Percentiles rank a stretch among this genome's conserved stretches.
Conservation (phyloP, 2,329 filamentous ascomycete species). For the Nothomitra cinnamomea region DNA sequence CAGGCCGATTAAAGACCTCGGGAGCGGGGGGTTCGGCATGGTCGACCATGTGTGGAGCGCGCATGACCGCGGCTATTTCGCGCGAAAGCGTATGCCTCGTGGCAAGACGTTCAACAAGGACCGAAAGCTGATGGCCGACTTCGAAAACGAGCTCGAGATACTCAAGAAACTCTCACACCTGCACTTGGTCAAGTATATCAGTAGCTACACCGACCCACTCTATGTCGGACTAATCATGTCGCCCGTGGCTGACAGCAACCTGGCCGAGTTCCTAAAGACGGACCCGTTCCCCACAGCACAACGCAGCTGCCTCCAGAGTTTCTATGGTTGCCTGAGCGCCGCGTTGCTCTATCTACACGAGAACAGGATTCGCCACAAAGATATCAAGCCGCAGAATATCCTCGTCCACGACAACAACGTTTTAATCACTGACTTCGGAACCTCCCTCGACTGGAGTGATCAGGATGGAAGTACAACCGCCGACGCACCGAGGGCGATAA, state of each 20-base stretch:
- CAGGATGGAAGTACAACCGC: constrained; percentile 8
- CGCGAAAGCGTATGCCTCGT: constrained; percentile 17
- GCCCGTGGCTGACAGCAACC: constrained; percentile 12
- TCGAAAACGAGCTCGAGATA: constrained; percentile 16
- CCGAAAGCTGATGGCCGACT: constrained; percentile 12
- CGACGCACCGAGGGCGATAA: neutral
- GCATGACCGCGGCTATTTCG: constrained; percentile 16
- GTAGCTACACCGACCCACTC: constrained; percentile 19
- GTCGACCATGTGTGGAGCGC: constrained; percentile 13
- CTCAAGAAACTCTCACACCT: constrained; percentile 17
- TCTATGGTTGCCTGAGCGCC: constrained; percentile 16
- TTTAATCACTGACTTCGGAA: constrained; percentile 17
- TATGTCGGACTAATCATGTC: constrained; percentile 9
- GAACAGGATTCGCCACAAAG: constrained; percentile 13
- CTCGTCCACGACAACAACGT: constrained; percentile 13
- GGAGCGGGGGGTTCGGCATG: constrained; percentile 12
- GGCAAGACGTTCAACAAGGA: constrained; percentile 10
- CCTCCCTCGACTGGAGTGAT: constrained; percentile 11
- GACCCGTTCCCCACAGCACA: neutral
- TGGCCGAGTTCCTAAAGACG: constrained; percentile 8
- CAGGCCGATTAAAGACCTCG: constrained; percentile 10
- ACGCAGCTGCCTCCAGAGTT: constrained; percentile 9
- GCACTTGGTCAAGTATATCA: constrained; percentile 17
- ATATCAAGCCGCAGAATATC: constrained; percentile 19
- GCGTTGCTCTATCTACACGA: constrained; percentile 13